Evolutionary conservation across 1,139 yeast species (phyloP).

Genomic region (Pichia inconspicua): DNA sequence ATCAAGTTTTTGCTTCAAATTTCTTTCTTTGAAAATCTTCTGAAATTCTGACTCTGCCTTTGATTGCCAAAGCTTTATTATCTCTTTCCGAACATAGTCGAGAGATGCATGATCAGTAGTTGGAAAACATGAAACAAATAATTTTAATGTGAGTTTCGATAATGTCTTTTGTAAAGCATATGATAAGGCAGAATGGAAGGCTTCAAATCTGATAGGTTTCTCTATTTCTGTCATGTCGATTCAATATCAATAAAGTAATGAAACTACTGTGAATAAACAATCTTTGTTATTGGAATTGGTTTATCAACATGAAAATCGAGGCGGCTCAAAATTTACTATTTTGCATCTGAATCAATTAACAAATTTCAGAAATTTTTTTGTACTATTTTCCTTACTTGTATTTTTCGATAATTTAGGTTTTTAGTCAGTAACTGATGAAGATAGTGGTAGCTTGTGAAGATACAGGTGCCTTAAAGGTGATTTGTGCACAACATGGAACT

Average conservation of each 20-base stretch:
- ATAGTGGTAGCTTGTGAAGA: slow-evolving; percentile 49
- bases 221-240: not conserved
- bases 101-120: slow-evolving; percentile 46
- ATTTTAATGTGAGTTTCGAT: slow-evolving; percentile 52
- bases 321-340: not conserved
- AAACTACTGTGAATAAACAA: too few relatives aligned
- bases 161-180: slow-evolving; percentile 66
- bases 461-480: slow-evolving; percentile 49
- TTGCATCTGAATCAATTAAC: not conserved
- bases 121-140: slow-evolving; percentile 62
- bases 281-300: not conserved
- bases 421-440: slow-evolving; percentile 33
- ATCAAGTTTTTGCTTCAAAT: slow-evolving; percentile 47
- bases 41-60: slow-evolving; percentile 57
- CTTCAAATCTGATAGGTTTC: slow-evolving; percentile 21
- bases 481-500: slow-evolving; percentile 51
- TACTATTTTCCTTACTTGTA: too few relatives aligned
- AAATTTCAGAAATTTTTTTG: not conserved
- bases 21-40: slow-evolving; percentile 56
- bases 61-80: slow-evolving; percentile 52
- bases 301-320: not conserved
- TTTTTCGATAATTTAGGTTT: too few relatives aligned
- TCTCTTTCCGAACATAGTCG: slow-evolving; percentile 52
- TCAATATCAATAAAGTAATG: too few relatives aligned
- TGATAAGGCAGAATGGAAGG: slow-evolving; percentile 24